Evolutionary conservation across 1,284 basidiomycete species (phyloP), one percentile per base, ranked within the genome.

Genomic region (Anthracocystis setariae): DNA sequence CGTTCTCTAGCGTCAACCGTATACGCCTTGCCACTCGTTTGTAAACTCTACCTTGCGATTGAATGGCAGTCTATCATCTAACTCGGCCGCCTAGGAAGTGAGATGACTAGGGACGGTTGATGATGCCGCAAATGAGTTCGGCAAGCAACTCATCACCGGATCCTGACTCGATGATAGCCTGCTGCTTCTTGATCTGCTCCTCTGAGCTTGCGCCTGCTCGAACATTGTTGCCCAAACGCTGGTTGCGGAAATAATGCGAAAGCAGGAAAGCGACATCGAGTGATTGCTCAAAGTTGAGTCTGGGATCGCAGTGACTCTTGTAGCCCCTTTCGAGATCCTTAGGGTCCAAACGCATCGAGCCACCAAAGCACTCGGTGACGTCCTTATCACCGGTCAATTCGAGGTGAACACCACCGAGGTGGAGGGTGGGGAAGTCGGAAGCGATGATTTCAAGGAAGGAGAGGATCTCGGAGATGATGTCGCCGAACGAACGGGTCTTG

Each of bases 331-430:
- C 84, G 3, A 88, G 81, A 53, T 87, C 85, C 66, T 86, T 85
- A 56, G 86, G 86, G 40, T 84, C 84, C 21, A 88, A 73, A 66
- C 86, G 84, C 87, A 88, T 88, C 35, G 85, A 86, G 4, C 87
- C 87, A 20, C 87, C 87, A 24, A 86, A 84, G 72, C 87, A 87
- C 74, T 88, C 87, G 3, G 87, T 88, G 68, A 98, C 95, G 70
- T 92, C 93, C 52, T 96, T 86, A 83, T 98, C 95, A 17, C 94
- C 95, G 0, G 95, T 98, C 80, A 98, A 90, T 84, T 98, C 95
- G 40, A 98, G 88, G 81, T 93, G 94, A 20, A 97, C 91, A n/a
- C 95, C 95, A n/a, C 90, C 91, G 1, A 98, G 86, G 35, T 89
- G 88, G 82, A 97, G 94, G 3, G 66, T 64, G 12, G 62, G 70